These are phyloP conservation scores for Stenogyne calaminthoides DNA, from an alignment of 305 asterid genomes.

Conservation along the genomic window DNA sequence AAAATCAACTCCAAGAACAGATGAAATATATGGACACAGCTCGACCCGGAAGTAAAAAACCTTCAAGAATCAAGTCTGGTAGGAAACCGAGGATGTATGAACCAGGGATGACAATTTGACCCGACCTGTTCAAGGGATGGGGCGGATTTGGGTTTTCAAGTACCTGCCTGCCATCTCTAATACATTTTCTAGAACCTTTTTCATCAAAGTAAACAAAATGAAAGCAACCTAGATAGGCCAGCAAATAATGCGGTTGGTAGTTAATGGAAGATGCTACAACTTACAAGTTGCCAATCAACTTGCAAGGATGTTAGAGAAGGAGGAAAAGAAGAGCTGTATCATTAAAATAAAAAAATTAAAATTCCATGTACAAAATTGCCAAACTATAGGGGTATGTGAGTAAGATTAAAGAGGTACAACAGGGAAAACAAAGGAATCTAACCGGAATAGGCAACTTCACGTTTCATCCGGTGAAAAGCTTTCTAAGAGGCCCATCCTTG, in stretches of 20 bases:
- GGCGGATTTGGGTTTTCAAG: neutral
- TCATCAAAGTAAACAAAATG: neutral
- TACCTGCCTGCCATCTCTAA: neutral
- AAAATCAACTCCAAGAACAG: neutral
- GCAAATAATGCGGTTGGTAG: neutral
- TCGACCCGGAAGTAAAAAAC: neutral
- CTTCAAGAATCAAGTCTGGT: neutral
- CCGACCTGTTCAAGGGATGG: neutral
- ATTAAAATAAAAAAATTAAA: neutral
- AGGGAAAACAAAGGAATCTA: conserved; percentile 13
- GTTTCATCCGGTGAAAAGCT: conserved; percentile 74
- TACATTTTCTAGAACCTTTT: neutral
- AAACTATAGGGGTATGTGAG: neutral
- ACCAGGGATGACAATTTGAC: neutral
- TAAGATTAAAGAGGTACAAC: conserved; percentile 1
- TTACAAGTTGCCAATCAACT: neutral
- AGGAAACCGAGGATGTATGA: neutral
- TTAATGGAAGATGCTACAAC: neutral
- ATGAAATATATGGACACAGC: neutral
- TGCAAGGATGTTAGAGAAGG: neutral
- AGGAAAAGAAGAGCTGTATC: neutral
- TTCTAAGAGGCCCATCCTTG: conserved; percentile 90
- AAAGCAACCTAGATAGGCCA: neutral
- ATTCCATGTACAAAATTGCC: conserved; percentile 28
- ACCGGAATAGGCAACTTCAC: conserved; percentile 21